Evolutionary conservation across 208 protist species (phyloP).

Genomic region (Angomonas ambiguus): DNA sequence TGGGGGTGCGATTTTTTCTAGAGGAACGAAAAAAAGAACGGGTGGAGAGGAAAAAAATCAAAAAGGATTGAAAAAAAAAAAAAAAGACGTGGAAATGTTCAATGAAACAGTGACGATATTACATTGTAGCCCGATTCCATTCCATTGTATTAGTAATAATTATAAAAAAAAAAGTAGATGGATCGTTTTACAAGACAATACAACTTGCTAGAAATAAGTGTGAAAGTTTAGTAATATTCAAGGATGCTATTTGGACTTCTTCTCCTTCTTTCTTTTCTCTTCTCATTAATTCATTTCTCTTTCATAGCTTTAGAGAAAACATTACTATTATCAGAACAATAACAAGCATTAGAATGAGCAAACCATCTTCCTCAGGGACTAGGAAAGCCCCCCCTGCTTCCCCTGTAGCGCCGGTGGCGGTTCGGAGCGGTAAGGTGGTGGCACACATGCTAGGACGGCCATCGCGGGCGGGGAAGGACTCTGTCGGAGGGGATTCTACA

Average conservation of each 20-base stretch:
- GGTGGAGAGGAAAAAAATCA: constrained; percentile 12
- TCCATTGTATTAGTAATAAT: too few species aligned
- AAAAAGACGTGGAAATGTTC: too few species aligned
- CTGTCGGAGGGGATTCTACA: neutral
- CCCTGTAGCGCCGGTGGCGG: neutral
- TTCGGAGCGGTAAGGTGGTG: neutral
- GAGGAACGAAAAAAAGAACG: neutral
- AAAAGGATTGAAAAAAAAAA: neutral
- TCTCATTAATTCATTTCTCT: neutral
- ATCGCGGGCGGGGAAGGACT: too few species aligned
- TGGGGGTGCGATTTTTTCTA: constrained; percentile 29
- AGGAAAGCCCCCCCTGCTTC: neutral
- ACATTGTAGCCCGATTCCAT: too few species aligned
- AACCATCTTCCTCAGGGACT: neutral
- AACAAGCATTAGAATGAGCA: neutral
- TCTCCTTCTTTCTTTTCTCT: constrained; percentile 3
- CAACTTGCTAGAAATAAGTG: too few species aligned
- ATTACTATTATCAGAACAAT: too few species aligned
- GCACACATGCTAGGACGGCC: too few species aligned
- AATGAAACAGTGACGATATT: too few species aligned
- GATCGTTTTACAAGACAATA: too few species aligned
- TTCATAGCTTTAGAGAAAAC: too few species aligned
- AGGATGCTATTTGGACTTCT: neutral
- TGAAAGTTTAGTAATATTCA: too few species aligned
- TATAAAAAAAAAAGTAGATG: too few species aligned